A percentile compares a stretch with the other conserved stretches of the same genome.
Conservation (phyloP, 148 eudicot species). For the Diospyros lotus region DNA sequence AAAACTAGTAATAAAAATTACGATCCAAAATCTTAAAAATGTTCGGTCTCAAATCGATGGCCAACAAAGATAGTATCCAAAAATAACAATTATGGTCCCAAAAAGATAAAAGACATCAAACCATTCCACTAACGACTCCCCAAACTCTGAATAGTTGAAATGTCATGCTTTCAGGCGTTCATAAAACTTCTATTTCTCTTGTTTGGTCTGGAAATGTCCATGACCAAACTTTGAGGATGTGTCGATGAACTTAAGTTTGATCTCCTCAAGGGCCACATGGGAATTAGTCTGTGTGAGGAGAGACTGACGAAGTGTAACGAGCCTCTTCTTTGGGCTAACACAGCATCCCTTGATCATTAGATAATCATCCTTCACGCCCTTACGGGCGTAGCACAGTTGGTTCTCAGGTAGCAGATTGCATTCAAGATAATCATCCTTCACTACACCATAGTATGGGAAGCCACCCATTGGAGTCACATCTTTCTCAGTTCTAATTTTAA, state of each 20-base stretch:
- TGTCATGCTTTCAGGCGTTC: slow-evolving; percentile 52
- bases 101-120: too few species aligned
- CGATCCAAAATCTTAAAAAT: too few species aligned
- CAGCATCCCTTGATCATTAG: slow-evolving; percentile 77
- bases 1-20: too few species aligned
- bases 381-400: too few species aligned
- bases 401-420: too few species aligned
- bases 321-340: slow-evolving; percentile 86
- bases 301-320: slow-evolving; percentile 76
- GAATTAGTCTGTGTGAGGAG: slow-evolving; percentile 82
- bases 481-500: slow-evolving; percentile 78
- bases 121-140: too few species aligned
- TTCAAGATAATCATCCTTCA: too few species aligned
- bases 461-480: slow-evolving; percentile 90
- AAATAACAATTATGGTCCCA: too few species aligned
- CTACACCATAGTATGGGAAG: slow-evolving; percentile 81
- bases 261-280: slow-evolving; percentile 69
- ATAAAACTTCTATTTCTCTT: slow-evolving; percentile 68
- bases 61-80: too few species aligned
- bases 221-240: slow-evolving; percentile 94
- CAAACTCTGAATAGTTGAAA: too few species aligned
- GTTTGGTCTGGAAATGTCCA: slow-evolving; percentile 83
- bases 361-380: slow-evolving; percentile 87
- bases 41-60: too few species aligned
- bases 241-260: slow-evolving; percentile 79